A percentile compares a stretch with the other conserved stretches of the same genome.
phyloP scores from a whole-genome alignment of 2,329 filamentous ascomycete genomes.

The Xylaria hypoxylon region DNA sequence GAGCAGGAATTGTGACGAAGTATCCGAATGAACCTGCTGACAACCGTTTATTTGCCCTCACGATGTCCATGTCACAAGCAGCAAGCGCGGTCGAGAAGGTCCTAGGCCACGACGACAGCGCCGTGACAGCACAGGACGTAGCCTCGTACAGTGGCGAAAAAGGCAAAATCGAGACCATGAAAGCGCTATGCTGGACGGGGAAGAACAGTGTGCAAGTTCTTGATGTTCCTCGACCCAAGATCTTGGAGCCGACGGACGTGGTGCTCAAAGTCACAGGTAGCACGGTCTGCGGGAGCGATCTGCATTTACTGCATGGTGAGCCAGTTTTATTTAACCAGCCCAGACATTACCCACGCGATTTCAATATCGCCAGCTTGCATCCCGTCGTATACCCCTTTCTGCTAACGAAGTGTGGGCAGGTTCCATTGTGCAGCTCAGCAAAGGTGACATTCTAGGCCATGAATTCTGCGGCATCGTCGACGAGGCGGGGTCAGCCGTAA shows the following conservation, averaged over 20 bases:
- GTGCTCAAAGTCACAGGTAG: conserved; percentile 81
- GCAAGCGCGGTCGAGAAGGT: conserved; percentile 74
- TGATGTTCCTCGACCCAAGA: conserved; percentile 75
- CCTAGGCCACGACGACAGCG: conserved; percentile 75
- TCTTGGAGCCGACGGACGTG: conserved; percentile 80
- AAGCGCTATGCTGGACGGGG: conserved; percentile 83
- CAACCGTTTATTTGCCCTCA: neutral
- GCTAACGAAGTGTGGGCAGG: conserved; percentile 40
- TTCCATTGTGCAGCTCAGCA: conserved; percentile 68
- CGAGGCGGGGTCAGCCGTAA: conserved; percentile 66
- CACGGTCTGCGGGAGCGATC: conserved; percentile 69
- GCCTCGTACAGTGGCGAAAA: conserved; percentile 63
- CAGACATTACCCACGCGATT: neutral
- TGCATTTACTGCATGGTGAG: conserved; percentile 67
- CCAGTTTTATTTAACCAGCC: no score
- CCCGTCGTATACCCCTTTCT: neutral
- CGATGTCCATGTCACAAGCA: conserved; percentile 72
- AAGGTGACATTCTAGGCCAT: conserved; percentile 75
- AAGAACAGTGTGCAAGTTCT: conserved; percentile 81
- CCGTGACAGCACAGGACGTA: conserved; percentile 75
- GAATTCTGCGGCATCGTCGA: conserved; percentile 70
- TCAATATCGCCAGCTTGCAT: no score
- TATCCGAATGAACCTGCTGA: neutral
- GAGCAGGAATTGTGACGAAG: neutral
- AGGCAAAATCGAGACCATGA: conserved; percentile 74